Evolutionary conservation across 2,329 filamentous ascomycete genomes (phyloP).

Genomic region (Aspergillus udagawae): DNA sequence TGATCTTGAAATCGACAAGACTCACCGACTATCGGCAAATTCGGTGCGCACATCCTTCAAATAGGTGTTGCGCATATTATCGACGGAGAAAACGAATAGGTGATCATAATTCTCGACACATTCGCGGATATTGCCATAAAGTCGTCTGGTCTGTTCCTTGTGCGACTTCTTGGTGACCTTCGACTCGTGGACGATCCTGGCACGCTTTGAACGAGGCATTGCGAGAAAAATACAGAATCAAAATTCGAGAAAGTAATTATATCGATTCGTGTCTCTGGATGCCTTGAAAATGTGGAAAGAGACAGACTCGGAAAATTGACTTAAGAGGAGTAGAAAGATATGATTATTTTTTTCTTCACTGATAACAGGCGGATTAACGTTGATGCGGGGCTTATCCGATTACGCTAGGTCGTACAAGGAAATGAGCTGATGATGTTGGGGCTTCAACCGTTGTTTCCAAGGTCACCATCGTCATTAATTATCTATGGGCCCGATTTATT

Average conservation of each 20-base stretch:
- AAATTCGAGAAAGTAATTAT: not conserved
- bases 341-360: slow-evolving; percentile 35
- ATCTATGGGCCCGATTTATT: not conserved
- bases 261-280: not conserved
- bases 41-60: slow-evolving; percentile 85
- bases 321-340: slow-evolving; percentile 18
- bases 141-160: slow-evolving; percentile 80
- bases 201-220: slow-evolving; percentile 97
- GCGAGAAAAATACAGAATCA: slow-evolving; percentile 19
- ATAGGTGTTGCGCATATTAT: slow-evolving; percentile 98
- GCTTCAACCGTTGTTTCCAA: slow-evolving; percentile 5
- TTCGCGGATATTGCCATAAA: slow-evolving; percentile 85
- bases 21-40: slow-evolving; percentile 77
- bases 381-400: slow-evolving; percentile 37
- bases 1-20: slow-evolving; percentile 8
- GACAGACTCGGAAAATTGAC: slow-evolving; percentile 16
- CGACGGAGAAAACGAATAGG: slow-evolving; percentile 88
- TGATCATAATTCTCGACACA: slow-evolving; percentile 80
- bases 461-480: not conserved
- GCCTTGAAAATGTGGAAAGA: slow-evolving; percentile 3
- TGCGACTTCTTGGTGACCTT: slow-evolving; percentile 89
- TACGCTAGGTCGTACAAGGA: slow-evolving; percentile 27
- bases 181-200: slow-evolving; percentile 82
- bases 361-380: slow-evolving; percentile 37
- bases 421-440: slow-evolving; percentile 25